phyloP scores from a whole-genome alignment of 352 stramenopile genomes.

The Paralagenidium karlingii region DNA sequence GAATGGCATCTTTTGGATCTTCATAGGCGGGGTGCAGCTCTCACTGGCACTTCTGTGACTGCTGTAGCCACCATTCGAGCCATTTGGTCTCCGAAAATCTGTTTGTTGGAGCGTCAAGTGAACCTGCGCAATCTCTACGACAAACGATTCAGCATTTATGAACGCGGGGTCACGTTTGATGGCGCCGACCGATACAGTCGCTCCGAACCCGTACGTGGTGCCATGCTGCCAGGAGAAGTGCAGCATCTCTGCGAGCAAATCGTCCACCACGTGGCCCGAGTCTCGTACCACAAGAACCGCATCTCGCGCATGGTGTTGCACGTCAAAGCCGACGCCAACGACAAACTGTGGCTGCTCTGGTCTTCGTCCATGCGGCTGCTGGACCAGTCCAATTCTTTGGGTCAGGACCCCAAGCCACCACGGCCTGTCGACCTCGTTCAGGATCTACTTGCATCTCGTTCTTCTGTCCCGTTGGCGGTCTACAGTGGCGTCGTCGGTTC shows the following conservation, averaged over 20 bases:
- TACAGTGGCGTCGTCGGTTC: too few relatives aligned
- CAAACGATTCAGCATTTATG: constrained; percentile 85
- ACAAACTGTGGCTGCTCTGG: constrained; percentile 92
- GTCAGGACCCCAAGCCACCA: too few relatives aligned
- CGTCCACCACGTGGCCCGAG: constrained; percentile 86
- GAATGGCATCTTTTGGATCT: neutral
- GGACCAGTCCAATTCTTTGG: too few relatives aligned
- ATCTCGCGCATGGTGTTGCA: constrained; percentile 93
- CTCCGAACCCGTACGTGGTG: constrained; percentile 81
- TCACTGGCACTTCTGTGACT: constrained; percentile 1
- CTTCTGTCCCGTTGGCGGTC: too few relatives aligned
- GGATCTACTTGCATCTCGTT: too few relatives aligned
- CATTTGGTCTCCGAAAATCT: constrained; percentile 94
- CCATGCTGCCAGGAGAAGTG: constrained; percentile 81
- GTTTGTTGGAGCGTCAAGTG: constrained; percentile 85
- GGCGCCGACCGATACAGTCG: constrained; percentile 82
- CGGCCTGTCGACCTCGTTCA: too few relatives aligned
- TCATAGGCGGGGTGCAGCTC: neutral
- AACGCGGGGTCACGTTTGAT: constrained; percentile 92
- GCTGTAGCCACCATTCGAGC: constrained; percentile 82
- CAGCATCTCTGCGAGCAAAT: constrained; percentile 88
- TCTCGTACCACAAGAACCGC: constrained; percentile 84
- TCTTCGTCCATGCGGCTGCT: constrained; percentile 84
- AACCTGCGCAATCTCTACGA: constrained; percentile 88
- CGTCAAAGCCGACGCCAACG: constrained; percentile 90